phyloP scores from a whole-genome alignment of 192 early-diverging fungal genomes.

The Coemansia sp. region DNA sequence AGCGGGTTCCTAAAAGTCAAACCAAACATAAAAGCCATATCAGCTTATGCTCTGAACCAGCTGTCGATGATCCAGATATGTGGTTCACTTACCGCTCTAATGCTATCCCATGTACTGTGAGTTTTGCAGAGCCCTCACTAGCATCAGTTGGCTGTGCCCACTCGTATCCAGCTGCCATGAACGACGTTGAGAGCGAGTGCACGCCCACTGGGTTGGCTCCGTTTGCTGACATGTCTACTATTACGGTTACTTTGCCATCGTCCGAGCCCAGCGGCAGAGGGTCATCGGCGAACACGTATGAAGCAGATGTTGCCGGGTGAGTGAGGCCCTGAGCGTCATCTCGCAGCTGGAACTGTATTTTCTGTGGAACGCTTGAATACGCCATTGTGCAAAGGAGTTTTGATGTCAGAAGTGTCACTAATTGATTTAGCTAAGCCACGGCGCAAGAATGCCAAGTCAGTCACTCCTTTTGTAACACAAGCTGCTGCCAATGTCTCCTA shows the following conservation, averaged over 20 bases:
- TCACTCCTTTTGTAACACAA: neutral
- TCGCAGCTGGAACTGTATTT: slow-evolving; percentile 34
- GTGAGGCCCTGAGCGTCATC: slow-evolving; percentile 35
- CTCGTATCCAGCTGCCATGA: slow-evolving; percentile 37
- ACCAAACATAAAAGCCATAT: neutral
- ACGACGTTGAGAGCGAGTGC: slow-evolving; percentile 32
- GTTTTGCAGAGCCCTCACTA: neutral
- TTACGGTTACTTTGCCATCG: slow-evolving; percentile 15
- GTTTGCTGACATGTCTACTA: slow-evolving; percentile 40
- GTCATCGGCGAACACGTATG: slow-evolving; percentile 46
- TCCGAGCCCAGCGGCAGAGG: slow-evolving; percentile 30
- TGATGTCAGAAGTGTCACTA: neutral
- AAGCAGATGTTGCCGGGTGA: slow-evolving; percentile 12
- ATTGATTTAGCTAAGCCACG: neutral
- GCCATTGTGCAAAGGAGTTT: neutral
- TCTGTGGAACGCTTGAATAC: neutral
- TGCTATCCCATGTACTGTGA: slow-evolving; percentile 23
- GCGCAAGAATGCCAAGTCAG: neutral
- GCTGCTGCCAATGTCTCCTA: neutral
- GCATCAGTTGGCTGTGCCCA: slow-evolving; percentile 13
- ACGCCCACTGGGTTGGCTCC: slow-evolving; percentile 16
- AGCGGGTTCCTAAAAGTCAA: neutral
- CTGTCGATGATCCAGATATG: neutral
- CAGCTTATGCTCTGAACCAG: neutral
- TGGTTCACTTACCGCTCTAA: slow-evolving; percentile 14